Base-by-base conservation (phyloP, 2,329 filamentous ascomycete species). In the Apiospora aurea region DNA sequence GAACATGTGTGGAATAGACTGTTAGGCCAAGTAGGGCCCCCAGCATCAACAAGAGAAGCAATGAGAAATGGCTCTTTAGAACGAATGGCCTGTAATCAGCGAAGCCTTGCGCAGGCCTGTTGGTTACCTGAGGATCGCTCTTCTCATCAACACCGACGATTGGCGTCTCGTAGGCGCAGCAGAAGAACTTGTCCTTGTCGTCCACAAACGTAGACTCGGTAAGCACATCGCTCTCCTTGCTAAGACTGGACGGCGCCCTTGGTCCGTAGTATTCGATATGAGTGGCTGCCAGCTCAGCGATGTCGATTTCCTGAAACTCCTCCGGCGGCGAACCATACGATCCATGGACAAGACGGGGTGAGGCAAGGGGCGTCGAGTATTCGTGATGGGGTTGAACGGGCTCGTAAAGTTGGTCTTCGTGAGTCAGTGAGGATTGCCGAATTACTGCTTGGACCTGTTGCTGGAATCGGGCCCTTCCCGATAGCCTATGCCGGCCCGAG, bases 201-300 rank as follows among this genome's bases (percentile, higher is more conserved):
- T 69, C 68, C 26, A 57, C 24, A 34, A 66, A 67, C 10, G 67
- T 71, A 16, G 61, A 69, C 26, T 73, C 72, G 43, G 72, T 70
- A 5, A 26, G 34, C 14, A 18, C 46, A 38, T 71, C 70, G 68
- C 72, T 73, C 11, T 51, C 44, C 13, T 70, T 68, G 49, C 72
- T 73, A 4, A 73, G 70, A 7, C 67, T 38, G 26, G 72, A 73
- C 61, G 72, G 72, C 21, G 72, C 72, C n/a, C 70, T 61, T 10
- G 70, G 72, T 4, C 66, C 70, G 43, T 73, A 73, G 26, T 70
- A 71, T 46, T 71, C 72, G 34, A 69, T 46, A 43, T 69, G 41
- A 7, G 72, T 46, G 14, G 10, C 68, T 4, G 49, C 64, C 5
- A 73, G 67, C 46, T 73, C 72, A 18, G 71, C 57, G 41, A 72